Base-by-base conservation (phyloP, 306 rosid genomes). In the Rosa rugosa region DNA sequence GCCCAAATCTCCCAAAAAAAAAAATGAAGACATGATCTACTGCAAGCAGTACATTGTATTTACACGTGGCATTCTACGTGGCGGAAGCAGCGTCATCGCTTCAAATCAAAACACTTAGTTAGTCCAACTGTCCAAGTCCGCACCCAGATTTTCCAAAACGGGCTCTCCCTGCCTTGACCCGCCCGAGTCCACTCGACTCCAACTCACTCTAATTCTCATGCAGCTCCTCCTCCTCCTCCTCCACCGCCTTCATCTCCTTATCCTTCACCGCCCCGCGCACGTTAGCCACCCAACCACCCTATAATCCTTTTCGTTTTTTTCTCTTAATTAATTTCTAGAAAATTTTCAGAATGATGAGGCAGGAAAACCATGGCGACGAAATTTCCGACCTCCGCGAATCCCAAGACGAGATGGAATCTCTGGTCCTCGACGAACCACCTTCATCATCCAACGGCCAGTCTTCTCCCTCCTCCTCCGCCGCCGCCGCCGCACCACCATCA, bases 351-450 rank as follows among this genome's bases (percentile, higher is more conserved):
- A 86, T 86, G 87, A 86, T 84, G 85, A 73, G 75, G 34, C 23
- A 66, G 20, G 85, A 80, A 34, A 73, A 64, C 66, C 83, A 78
- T 8, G 72, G 71, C 50, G 77, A 51, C 65, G 73, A 11, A 40
- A 83, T 74, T 4, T 77, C 76, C 53, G 79, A 76, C 20, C 80
- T 76, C 22, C 67, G 72, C 74, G 82, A 62, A 25, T 69, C 87
- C 16, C 82, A 27, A 27, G 87, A 84, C 34, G 86, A 84, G 56
- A 87, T 81, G 90, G 88, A 87, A 50, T 81, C 82, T 51, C 80
- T 87, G 4, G 77, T 81, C 65, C 88, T 85, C 25, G 84, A 82
- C 84, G 88, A 81, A 25, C 54, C 53, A 5, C 42, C 23, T 0
- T 16, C 49, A 4, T 76, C 85, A 72, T 78, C 85, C 72, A 75